These are phyloP conservation scores for Tetratostichococcus sp. DNA, from an alignment of 139 green algal species.

Conservation along the genomic window DNA sequence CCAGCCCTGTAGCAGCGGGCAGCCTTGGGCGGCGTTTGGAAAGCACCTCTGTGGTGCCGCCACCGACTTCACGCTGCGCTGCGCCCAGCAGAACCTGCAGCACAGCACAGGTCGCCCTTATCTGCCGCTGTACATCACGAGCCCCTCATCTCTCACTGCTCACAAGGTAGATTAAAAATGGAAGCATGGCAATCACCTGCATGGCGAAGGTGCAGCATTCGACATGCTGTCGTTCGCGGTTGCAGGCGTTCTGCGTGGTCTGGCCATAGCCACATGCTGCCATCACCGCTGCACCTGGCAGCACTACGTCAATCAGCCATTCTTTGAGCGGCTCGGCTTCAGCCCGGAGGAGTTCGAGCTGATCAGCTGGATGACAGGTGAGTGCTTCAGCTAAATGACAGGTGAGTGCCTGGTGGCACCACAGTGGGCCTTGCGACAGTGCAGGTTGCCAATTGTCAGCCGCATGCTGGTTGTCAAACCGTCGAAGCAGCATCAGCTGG, in stretches of 20 bases:
- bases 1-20: too few relatives aligned
- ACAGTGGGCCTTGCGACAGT: too few relatives aligned
- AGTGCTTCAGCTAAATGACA: too few relatives aligned
- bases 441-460: too few relatives aligned
- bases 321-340: conserved; percentile 52
- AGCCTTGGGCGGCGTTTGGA: conserved; percentile 58
- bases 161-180: too few relatives aligned
- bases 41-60: conserved; percentile 82
- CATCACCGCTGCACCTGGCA: conserved; percentile 78
- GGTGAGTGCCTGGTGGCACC: too few relatives aligned
- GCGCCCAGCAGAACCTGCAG: not conserved
- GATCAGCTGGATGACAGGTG: conserved; percentile 66
- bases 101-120: not conserved
- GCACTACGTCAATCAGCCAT: conserved; percentile 57
- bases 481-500: too few relatives aligned
- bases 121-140: not conserved
- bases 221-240: too few relatives aligned
- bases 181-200: too few relatives aligned
- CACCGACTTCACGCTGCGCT: conserved; percentile 69
- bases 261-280: conserved; percentile 76
- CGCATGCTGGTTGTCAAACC: too few relatives aligned
- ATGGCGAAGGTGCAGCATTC: too few relatives aligned
- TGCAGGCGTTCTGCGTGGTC: conserved; percentile 24
- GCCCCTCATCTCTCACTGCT: too few relatives aligned
- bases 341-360: conserved; percentile 67